A percentile compares a stretch with the other conserved stretches of the same genome.
These are phyloP conservation scores for Artemisia annua DNA, from an alignment of 129 eudicot genomes.

Conservation along the genomic window DNA sequence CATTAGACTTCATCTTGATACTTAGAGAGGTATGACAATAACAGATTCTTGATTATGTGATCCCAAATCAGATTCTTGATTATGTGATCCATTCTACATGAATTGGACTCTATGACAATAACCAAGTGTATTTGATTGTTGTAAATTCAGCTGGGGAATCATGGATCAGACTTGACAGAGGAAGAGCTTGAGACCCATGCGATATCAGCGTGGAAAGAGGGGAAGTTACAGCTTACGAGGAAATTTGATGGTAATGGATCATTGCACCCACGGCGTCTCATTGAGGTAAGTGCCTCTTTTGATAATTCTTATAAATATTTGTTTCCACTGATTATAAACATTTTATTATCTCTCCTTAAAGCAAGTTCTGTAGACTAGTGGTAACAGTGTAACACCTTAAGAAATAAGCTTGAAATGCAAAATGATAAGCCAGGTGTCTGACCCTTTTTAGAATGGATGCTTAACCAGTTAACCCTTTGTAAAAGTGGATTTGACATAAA, in stretches of 20 bases:
- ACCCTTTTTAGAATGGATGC: too few species aligned
- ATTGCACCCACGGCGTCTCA: conserved; percentile 42
- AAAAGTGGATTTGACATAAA: too few species aligned
- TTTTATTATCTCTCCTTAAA: neutral
- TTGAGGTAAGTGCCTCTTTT: conserved; percentile 49
- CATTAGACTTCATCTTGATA: conserved; percentile 75
- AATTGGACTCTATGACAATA: conserved; percentile 15
- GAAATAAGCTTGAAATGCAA: neutral
- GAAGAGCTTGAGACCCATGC: conserved; percentile 90
- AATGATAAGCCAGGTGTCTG: too few species aligned
- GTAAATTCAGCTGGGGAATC: conserved; percentile 62
- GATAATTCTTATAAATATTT: conserved; percentile 3
- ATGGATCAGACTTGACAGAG: conserved; percentile 83
- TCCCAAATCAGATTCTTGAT: conserved; percentile 12
- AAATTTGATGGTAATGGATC: conserved; percentile 53
- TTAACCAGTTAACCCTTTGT: too few species aligned
- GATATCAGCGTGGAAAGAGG: conserved; percentile 85
- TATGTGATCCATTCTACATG: conserved; percentile 8
- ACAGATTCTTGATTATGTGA: neutral
- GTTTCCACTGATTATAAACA: neutral
- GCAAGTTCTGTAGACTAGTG: neutral
- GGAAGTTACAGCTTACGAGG: conserved; percentile 48
- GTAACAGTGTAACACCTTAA: neutral
- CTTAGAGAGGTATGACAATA: conserved; percentile 47
- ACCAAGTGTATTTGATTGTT: neutral